phyloP scores from a whole-genome alignment of 352 stramenopile genomes.

The Pythium grandisporangium region DNA sequence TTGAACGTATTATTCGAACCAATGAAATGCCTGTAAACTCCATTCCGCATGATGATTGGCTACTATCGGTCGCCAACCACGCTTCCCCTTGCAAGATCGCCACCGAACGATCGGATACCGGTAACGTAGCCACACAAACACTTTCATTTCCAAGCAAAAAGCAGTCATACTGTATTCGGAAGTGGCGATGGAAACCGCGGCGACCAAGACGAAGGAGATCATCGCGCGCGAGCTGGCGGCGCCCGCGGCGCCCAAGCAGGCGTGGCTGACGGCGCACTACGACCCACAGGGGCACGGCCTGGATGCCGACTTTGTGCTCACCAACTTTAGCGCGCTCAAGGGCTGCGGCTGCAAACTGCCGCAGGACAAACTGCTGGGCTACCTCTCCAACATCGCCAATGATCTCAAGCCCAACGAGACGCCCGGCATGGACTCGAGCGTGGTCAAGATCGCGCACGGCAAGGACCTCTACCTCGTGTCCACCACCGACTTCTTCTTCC shows the following conservation, averaged over 20 bases:
- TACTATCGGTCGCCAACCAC: no score
- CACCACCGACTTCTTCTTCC: slow-evolving; percentile 96
- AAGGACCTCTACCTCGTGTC: slow-evolving; percentile 85
- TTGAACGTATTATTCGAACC: no score
- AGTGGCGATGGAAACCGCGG: slow-evolving; percentile 29
- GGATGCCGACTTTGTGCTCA: slow-evolving; percentile 69
- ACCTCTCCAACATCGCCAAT: slow-evolving; percentile 83
- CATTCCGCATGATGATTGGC: no score
- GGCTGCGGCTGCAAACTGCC: slow-evolving; percentile 95
- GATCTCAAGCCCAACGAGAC: slow-evolving; percentile 90
- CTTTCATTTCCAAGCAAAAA: no score
- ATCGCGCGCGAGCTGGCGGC: slow-evolving; percentile 45
- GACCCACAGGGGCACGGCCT: slow-evolving; percentile 54
- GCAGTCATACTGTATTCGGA: no score
- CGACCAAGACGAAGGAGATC: slow-evolving; percentile 44
- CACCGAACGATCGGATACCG: no score
- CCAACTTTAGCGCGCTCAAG: slow-evolving; percentile 87
- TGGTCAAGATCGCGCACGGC: slow-evolving; percentile 83
- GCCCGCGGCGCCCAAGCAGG: neutral
- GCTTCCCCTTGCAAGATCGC: no score
- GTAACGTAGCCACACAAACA: no score
- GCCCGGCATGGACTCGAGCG: slow-evolving; percentile 84
- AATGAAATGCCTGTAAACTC: no score
- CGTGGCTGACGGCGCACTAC: slow-evolving; percentile 25
- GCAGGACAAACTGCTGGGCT: slow-evolving; percentile 89